Base-by-base conservation (phyloP, 371 early-diverging fungal genomes). In the Mucor racemosus region DNA sequence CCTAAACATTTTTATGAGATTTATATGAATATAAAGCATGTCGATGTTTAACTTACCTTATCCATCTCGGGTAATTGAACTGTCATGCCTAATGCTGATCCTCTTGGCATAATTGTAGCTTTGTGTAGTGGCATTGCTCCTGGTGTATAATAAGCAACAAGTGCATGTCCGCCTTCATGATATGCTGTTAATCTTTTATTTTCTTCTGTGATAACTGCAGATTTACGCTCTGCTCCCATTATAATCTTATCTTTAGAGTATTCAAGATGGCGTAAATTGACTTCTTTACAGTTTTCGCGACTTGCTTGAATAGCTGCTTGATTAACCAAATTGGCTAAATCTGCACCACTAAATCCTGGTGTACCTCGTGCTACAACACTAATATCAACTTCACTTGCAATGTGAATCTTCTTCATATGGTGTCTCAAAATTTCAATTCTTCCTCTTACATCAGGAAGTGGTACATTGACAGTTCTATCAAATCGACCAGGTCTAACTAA, bases 51-150 rank as follows among this genome's bases (percentile, higher is more conserved):
- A 7, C 15, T 26, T 72, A 82, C 83, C 80, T 91, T 91, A 76
- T 99, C 99, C 81, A 88, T 90, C 68, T 97, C 97, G 0, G 99
- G 99, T 60, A 99, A 74, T 76, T 97, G 97, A 9, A 97, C 93
- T 0, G 95, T 94, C 74, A 98, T 89, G 21, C 99, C 99, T 46
- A 98, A 78, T 7, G 95, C 92, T 26, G 85, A 82, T 7, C 98
- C 99, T 36, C 99, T 91, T 9, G 99, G 99, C 84, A 99, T 98
- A 46, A 99, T 95, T 4, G 98, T 98, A 4, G 97, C 99, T 75
- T 99, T 99, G 82, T 98, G 97, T 62, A 99, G 75, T n/a, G 98
- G 96, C 87, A 93, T 88, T 8, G 99, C 97, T 6, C 97, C 97
- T 7, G 90, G 88, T n/a, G 98, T 98, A 80, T 92, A 95, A 67